Evolutionary conservation across 2,329 filamentous ascomycete species (phyloP).

Genomic region (Akanthomyces dipterigenus): DNA sequence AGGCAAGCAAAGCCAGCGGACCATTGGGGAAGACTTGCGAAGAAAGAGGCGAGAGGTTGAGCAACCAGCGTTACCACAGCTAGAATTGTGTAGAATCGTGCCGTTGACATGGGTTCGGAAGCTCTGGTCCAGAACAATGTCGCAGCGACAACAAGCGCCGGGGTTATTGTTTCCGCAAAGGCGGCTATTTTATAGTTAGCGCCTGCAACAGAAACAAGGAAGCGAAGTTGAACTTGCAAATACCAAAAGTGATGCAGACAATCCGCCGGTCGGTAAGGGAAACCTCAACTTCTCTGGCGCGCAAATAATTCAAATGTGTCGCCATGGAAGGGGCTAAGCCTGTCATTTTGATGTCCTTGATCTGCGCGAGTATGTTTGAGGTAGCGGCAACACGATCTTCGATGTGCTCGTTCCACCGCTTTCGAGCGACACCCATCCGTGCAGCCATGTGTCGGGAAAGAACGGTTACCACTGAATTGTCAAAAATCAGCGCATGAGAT

Average conservation of each 20-base stretch:
- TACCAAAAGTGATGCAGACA: not conserved
- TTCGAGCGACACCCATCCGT: not conserved
- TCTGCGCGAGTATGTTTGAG: slow-evolving; percentile 6
- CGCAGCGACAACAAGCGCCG: not conserved
- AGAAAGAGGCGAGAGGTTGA: not conserved
- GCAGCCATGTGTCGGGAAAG: not conserved
- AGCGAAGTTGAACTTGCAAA: not conserved
- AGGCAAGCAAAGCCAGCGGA: slow-evolving; percentile 1
- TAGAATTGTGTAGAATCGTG: not conserved
- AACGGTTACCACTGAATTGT: not conserved
- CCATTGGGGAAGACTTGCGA: not conserved
- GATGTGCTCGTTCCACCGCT: slow-evolving; percentile 1
- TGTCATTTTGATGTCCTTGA: slow-evolving; percentile 5
- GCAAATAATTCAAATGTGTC: not conserved
- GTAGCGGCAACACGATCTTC: not conserved
- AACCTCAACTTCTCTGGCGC: not conserved
- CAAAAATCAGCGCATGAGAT: too few relatives aligned
- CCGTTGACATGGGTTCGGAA: not conserved
- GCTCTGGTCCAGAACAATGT: slow-evolving; percentile 6
- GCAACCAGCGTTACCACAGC: not conserved
- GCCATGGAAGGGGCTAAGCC: not conserved
- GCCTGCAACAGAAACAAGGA: not conserved
- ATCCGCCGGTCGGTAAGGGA: not conserved
- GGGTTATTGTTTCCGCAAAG: not conserved
- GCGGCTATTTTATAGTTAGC: not conserved